Evolutionary conservation across 2,329 filamentous ascomycete genomes (phyloP), one percentile per base, ranked within the genome.

Genomic region (Rhynchosporium graminicola): DNA sequence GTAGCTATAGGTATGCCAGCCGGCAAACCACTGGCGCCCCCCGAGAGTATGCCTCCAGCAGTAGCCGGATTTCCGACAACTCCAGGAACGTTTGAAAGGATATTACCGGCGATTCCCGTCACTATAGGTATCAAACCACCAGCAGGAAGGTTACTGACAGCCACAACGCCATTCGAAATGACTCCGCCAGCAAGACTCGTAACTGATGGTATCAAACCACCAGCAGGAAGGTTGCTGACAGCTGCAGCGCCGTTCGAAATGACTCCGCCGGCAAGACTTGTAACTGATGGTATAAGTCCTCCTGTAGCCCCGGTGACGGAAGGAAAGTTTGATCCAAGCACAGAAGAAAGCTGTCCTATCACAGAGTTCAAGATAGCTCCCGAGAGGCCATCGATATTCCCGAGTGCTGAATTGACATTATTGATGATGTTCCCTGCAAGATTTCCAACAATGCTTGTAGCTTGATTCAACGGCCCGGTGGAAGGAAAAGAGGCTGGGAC

Each of bases 351-450:
- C 28, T 63, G 46, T 10, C 52, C 62, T 31, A 63, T 50, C 10
- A 65, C 33, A 1, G 60, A 61, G 26, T 55, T 65, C n/a, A 64
- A 29, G 2, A 64, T 28, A 9, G 43, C 29, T 9, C 62, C 62
- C 3, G 62, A 54, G 4, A 66, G 54, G 29, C 65, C 60, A 43
- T 54, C 57, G 54, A 60, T 29, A 26, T 63, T 59, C 13, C 31
- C 52, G 13, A 66, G 46, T 33, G 65, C 65, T 1, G 64, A 64
- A 9, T 55, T 58, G 10, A 55, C 52, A 42, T 47, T 55, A 36
- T 51, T 61, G 36, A 61, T 31, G 2, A 59, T 50, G 7, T 10
- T 59, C 26, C 31, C 48, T 28, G 50, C 61, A 28, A 59, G 50
- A 40, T 20, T 42, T 28, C 59, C 46, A 10, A 52, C 15, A 10